Percentiles rank a stretch among this genome's conserved stretches.
phyloP scores from a whole-genome alignment of 1,139 yeast genomes.

The Debaryomycetaceae sp. region DNA sequence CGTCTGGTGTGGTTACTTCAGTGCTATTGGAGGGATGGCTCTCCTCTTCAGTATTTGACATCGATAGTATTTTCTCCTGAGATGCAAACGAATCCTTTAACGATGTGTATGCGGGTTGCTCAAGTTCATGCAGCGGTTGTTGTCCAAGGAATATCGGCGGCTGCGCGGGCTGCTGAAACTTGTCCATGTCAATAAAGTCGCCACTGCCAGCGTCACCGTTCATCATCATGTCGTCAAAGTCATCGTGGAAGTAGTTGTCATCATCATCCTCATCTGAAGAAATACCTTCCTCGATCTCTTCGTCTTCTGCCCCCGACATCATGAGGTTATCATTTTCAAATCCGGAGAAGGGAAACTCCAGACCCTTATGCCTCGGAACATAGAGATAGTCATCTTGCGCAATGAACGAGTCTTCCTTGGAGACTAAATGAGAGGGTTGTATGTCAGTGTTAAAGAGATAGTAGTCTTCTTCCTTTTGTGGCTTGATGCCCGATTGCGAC shows the following conservation, averaged over 20 bases:
- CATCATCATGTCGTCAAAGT: conserved; percentile 31
- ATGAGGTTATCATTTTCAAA: conserved; percentile 33
- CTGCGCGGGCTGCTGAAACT: conserved; percentile 2
- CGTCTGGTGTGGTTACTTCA: conserved; percentile 7
- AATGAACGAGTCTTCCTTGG: conserved; percentile 16
- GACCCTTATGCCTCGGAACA: conserved; percentile 17
- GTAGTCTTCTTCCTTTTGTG: conserved; percentile 32
- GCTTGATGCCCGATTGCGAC: conserved; percentile 14
- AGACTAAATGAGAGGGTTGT: conserved; percentile 39
- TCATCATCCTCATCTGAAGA: conserved; percentile 36
- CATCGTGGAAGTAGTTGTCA: conserved; percentile 36
- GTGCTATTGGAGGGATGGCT: conserved; percentile 8
- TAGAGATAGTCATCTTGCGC: conserved; percentile 16
- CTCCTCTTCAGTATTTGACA: conserved; percentile 9
- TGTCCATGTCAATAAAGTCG: conserved; percentile 16
- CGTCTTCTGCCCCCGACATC: conserved; percentile 30
- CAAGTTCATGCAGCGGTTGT: conserved; percentile 4
- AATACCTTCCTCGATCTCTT: conserved; percentile 33
- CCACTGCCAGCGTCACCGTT: conserved; percentile 13
- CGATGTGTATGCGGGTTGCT: conserved; percentile 1
- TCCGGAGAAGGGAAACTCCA: conserved; percentile 25
- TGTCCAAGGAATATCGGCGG: conserved; percentile 9
- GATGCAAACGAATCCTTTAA: conserved; percentile 2
- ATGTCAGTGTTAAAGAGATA: conserved; percentile 40
- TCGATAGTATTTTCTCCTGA: conserved; percentile 6